Conservation (phyloP, 352 stramenopile species). For the Globisporangium abappressorium region DNA sequence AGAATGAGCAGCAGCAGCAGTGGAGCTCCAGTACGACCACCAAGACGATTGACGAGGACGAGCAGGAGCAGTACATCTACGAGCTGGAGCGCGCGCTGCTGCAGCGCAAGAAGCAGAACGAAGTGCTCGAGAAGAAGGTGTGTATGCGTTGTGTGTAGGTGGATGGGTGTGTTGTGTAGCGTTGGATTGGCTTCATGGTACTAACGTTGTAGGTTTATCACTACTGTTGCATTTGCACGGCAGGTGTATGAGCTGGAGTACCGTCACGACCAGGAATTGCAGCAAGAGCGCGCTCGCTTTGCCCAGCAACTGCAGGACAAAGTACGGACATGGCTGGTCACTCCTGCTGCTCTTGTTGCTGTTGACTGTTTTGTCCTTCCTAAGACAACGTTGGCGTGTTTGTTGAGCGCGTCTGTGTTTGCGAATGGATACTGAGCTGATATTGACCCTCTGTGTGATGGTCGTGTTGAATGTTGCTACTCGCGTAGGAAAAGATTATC, state of each 20-base stretch:
- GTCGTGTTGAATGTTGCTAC: background rate
- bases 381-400: no score
- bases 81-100: conserved; percentile 70
- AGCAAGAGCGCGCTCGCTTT: conserved; percentile 1
- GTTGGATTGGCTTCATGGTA: background rate
- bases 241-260: conserved; percentile 26
- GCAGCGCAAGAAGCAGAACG: conserved; percentile 75
- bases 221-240: background rate
- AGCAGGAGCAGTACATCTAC: conserved; percentile 79
- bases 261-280: conserved; percentile 2
- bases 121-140: conserved; percentile 49
- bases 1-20: conserved; percentile 4
- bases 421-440: background rate
- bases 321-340: background rate
- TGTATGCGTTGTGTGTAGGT: background rate
- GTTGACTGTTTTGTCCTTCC: background rate
- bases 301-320: conserved; percentile 1
- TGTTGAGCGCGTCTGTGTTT: no score
- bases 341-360: background rate
- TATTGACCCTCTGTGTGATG: no score
- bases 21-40: background rate
- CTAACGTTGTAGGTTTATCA: background rate
- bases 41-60: conserved; percentile 36
- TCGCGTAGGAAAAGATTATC: conserved; percentile 1
- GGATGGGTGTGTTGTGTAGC: background rate